Conservation (phyloP, 805 yeast species). For the Nadsonia fulvescens region DNA sequence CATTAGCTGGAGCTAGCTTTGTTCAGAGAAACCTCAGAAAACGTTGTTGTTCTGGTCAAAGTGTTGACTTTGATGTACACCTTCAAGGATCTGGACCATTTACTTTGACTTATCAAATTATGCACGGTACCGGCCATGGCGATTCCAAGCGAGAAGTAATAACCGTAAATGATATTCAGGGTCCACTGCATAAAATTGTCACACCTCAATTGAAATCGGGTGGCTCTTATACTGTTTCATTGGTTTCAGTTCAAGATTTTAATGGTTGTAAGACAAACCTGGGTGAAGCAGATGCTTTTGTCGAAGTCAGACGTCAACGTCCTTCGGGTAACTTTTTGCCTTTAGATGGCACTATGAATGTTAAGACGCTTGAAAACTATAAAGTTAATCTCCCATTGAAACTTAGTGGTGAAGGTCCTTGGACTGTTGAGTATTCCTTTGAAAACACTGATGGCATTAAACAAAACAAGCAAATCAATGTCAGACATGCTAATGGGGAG, state of each 20-base stretch:
- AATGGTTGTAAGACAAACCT: constrained; percentile 62
- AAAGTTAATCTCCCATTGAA: constrained; percentile 38
- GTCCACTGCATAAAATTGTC: constrained; percentile 23
- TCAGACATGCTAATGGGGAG: constrained; percentile 12
- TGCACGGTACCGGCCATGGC: constrained; percentile 36
- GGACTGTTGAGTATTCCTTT: constrained; percentile 17
- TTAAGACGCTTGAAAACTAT: constrained; percentile 33
- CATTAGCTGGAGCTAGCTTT: constrained; percentile 24
- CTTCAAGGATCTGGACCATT: constrained; percentile 75
- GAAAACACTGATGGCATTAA: constrained; percentile 6
- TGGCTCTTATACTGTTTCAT: constrained; percentile 49
- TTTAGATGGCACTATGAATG: constrained; percentile 18
- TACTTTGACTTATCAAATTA: constrained; percentile 45
- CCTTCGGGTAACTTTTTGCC: constrained; percentile 39
- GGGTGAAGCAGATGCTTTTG: constrained; percentile 39
- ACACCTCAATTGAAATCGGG: constrained; percentile 45
- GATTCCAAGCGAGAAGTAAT: constrained; percentile 31
- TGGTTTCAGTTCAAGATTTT: constrained; percentile 55
- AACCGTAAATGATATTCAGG: constrained; percentile 23
- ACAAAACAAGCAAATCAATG: constrained; percentile 3
- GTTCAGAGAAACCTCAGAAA: constrained; percentile 8
- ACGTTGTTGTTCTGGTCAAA: constrained; percentile 30
- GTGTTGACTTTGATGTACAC: constrained; percentile 30
- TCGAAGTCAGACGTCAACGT: constrained; percentile 52
- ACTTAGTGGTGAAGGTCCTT: constrained; percentile 40